Base-by-base conservation (phyloP, 2,329 filamentous ascomycete species). In the Calonectria ilicicola region DNA sequence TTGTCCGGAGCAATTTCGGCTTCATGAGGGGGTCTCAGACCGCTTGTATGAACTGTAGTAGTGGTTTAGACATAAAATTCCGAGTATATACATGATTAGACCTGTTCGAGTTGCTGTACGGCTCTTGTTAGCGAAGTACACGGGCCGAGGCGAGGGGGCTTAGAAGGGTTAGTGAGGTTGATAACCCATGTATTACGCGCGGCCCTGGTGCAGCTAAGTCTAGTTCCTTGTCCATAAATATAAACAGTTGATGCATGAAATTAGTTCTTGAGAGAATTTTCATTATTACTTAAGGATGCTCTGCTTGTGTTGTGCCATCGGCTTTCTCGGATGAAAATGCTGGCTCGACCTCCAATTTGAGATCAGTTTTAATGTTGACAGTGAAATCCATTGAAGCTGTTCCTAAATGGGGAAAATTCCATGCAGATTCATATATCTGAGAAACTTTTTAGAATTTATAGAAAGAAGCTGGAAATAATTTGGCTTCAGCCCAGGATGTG, bases 21-120 rank as follows among this genome's bases (percentile, higher is more conserved):
- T 27, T 58, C 42, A 2, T 72, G 67, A 1, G 70, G 56, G 56
- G 27, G 72, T 70, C 1, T 70, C 73, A 1, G 67, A 63, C 15
- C 68, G 29, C 5, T 44, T 27, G 21, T 73, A 73, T 67, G 67
- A 70, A 6, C 73, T 64, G 29, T 73, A 74, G 65, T 70, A 74
- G 14, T 70, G 67, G 12, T 74, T 74, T 0, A 70, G 58, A n/a
- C 67, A 73, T 3, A 70, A 8, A 4, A 70, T 64, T 14, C 70
- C 64, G 29, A 73, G 73, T 1, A 73, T 44, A 23, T 73, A 64
- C 1, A 65, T 27, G 44, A 74, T 74, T 2, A 65, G 15, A 29
- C 73, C 67, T 7, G 21, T 60, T 5, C 69, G n/a, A 1, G 42
- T 15, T 2, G 19, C 67, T 4, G 70, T 64, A 7, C 62, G 47